Base-by-base conservation (phyloP, 2,329 filamentous ascomycete species). In the Sporothrix variecibatus region DNA sequence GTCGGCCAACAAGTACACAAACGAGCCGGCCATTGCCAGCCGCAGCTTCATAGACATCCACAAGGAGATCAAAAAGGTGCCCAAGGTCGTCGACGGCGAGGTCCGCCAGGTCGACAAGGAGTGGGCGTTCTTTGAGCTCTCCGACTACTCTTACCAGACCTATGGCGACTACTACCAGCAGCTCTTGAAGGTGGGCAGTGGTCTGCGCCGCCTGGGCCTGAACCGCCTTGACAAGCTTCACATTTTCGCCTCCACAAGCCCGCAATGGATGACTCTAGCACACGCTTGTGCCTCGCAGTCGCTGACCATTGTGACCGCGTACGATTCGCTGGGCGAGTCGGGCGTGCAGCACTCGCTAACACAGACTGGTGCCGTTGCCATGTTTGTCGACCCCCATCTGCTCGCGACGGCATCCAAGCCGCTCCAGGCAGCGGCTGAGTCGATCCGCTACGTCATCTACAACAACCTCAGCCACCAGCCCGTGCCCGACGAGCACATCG, bases 221-320 rank as follows among this genome's bases (percentile, higher is more conserved):
- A 84, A 86, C 76, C 86, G 89, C 74, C 84, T 87, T 20, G 89
- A 94, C 81, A 91, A 88, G 79, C 82, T 97, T 78, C 94, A 97
- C 81, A 86, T 97, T 73, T 97, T 94, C 80, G 94, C 92, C 67
- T 89, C 92, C n/a, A 97, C 94, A 75, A 94, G 93, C 82, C 88
- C 90, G 71, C 89, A 94, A 84, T 98, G 95, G 95, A 87, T 98
- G 77, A 90, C 91, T 72, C 90, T 93, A 79, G 93, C 95, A 65
- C 94, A 97, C 81, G 88, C 84, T 62, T 86, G 92, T 89, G 85
- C 91, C 26, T 95, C 94, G 20, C 95, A 98, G 83, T 95, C 93
- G 62, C 90, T 98, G 81, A 90, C 93, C 75, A 95, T 98, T 78
- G 95, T 98, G 70, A 98, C 95, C 64, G 94, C 95, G 70, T 98